These are phyloP conservation scores for Hirsutella minnesotensis DNA, from an alignment of 2,329 filamentous ascomycete species.

Conservation along the genomic window DNA sequence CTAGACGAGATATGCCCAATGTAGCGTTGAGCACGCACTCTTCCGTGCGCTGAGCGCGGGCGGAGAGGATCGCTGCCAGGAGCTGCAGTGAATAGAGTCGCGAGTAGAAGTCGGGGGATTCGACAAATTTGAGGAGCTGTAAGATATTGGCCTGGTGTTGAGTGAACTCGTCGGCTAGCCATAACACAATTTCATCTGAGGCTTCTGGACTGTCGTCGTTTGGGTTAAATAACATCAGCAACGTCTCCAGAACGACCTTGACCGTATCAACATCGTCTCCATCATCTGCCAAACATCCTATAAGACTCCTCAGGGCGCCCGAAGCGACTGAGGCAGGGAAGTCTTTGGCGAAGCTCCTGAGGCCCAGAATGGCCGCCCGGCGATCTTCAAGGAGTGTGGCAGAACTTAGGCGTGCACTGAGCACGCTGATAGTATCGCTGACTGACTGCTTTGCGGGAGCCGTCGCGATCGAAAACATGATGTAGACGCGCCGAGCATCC, in stretches of 20 bases:
- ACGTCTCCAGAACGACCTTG: constrained; percentile 86
- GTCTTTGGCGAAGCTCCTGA: constrained; percentile 91
- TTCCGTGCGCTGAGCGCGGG: constrained; percentile 82
- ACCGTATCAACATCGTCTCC: constrained; percentile 91
- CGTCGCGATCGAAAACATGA: constrained; percentile 52
- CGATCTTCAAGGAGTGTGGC: constrained; percentile 91
- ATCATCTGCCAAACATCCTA: constrained; percentile 75
- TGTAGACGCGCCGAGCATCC: too few relatives aligned
- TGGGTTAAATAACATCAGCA: constrained; percentile 79
- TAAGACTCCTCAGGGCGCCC: constrained; percentile 78
- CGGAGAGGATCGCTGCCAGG: constrained; percentile 72
- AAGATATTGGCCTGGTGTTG: constrained; percentile 96
- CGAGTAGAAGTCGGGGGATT: constrained; percentile 78
- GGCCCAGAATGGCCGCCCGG: constrained; percentile 79
- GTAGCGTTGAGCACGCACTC: constrained; percentile 88
- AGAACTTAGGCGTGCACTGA: constrained; percentile 77
- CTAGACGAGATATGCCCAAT: constrained; percentile 75
- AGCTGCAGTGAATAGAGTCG: constrained; percentile 86
- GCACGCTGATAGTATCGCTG: constrained; percentile 81
- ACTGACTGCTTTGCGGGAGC: constrained; percentile 94
- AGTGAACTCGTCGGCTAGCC: constrained; percentile 96
- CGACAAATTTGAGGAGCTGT: constrained; percentile 77
- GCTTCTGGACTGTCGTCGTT: constrained; percentile 71
- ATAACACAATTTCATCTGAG: constrained; percentile 89
- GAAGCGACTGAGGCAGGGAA: constrained; percentile 94